Evolutionary conservation across 2,329 filamentous ascomycete species (phyloP).

Genomic region (Madurella mycetomatis): DNA sequence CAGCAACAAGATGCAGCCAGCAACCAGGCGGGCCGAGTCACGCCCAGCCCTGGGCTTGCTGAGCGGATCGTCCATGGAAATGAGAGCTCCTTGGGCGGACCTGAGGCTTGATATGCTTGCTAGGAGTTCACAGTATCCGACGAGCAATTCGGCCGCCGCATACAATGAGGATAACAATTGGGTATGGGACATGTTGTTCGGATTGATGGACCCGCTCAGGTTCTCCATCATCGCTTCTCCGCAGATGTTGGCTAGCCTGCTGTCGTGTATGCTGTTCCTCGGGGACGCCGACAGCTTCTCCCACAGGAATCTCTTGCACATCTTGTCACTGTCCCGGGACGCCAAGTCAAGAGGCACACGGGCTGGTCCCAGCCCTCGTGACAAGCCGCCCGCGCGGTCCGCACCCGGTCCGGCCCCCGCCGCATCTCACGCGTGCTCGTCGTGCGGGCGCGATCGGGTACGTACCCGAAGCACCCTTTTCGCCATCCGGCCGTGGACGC

Average conservation of each 20-base stretch:
- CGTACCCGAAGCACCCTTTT: slow-evolving; percentile 43
- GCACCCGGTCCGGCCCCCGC: background rate
- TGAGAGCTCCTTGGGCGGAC: background rate
- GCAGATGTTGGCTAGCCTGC: slow-evolving; percentile 55
- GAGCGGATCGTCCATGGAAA: background rate
- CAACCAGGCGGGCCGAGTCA: background rate
- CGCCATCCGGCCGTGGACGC: slow-evolving; percentile 58
- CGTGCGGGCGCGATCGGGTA: background rate
- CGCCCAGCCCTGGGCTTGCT: background rate
- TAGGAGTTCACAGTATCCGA: slow-evolving; percentile 10
- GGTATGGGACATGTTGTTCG: slow-evolving; percentile 55
- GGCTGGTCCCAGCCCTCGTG: background rate
- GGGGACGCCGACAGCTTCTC: slow-evolving; percentile 58
- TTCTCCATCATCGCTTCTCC: slow-evolving; percentile 59
- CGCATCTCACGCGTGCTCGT: background rate
- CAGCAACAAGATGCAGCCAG: slow-evolving; percentile 14
- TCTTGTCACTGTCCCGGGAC: slow-evolving; percentile 46
- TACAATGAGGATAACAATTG: slow-evolving; percentile 35
- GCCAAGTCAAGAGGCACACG: background rate
- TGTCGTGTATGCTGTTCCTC: slow-evolving; percentile 53
- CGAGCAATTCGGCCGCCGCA: slow-evolving; percentile 18
- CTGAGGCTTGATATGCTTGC: background rate
- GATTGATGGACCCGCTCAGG: slow-evolving; percentile 46
- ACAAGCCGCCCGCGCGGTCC: background rate
- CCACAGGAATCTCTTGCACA: slow-evolving; percentile 54